phyloP scores from a whole-genome alignment of 768 basidiomycete species.

The Russula dissimulans region DNA sequence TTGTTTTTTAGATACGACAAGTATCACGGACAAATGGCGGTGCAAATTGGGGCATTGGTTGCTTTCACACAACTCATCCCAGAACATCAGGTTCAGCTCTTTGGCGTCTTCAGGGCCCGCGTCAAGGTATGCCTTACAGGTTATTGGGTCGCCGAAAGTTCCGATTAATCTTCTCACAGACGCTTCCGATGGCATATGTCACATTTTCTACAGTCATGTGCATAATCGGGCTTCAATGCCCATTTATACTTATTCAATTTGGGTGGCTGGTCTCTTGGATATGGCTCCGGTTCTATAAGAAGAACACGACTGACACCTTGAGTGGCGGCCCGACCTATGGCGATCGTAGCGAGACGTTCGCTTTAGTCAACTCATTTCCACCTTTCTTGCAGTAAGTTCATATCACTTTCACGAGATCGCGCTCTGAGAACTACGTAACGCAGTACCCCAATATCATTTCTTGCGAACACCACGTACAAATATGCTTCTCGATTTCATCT shows the following conservation, averaged over 20 bases:
- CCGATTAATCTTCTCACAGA: constrained; percentile 36
- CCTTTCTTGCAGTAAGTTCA: constrained; percentile 74
- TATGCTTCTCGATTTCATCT: constrained; percentile 63
- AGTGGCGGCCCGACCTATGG: constrained; percentile 69
- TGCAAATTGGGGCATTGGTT: constrained; percentile 83
- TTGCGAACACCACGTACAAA: constrained; percentile 60
- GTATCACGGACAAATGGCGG: constrained; percentile 88
- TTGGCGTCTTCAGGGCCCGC: constrained; percentile 74
- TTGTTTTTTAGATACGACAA: constrained; percentile 59
- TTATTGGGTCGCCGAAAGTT: neutral
- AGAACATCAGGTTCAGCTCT: constrained; percentile 92
- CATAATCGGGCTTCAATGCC: constrained; percentile 76
- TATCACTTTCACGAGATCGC: neutral
- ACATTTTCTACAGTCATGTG: constrained; percentile 82
- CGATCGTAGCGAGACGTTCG: constrained; percentile 93
- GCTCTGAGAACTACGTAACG: neutral
- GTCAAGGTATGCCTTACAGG: constrained; percentile 59
- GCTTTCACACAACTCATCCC: constrained; percentile 98
- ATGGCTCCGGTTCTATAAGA: constrained; percentile 96
- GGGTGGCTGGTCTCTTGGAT: constrained; percentile 98
- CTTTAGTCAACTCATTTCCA: constrained; percentile 94
- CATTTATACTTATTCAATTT: constrained; percentile 92
- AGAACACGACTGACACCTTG: constrained; percentile 55
- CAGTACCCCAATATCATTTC: constrained; percentile 62
- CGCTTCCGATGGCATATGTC: constrained; percentile 89